A percentile compares a stretch with the other conserved stretches of the same genome.
These are phyloP conservation scores for Dissophora globulifera DNA, from an alignment of 192 early-diverging fungal genomes.

Conservation along the genomic window DNA sequence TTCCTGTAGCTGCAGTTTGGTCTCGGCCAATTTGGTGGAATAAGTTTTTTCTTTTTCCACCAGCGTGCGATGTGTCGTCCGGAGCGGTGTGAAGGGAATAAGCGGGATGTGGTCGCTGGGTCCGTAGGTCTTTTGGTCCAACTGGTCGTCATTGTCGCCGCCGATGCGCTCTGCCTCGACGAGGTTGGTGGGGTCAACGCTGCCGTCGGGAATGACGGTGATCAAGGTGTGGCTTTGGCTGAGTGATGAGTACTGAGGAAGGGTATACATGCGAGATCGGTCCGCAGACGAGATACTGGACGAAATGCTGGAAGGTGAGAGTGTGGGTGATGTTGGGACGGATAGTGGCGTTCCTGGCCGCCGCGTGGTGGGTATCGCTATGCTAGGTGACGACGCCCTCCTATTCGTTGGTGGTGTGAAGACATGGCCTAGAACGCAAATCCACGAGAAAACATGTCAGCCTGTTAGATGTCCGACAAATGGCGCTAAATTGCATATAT, in stretches of 20 bases:
- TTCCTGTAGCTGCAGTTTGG: conserved; percentile 46
- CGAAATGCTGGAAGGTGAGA: conserved; percentile 44
- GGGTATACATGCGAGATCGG: conserved; percentile 45
- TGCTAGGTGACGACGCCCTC: conserved; percentile 50
- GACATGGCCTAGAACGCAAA: conserved; percentile 26
- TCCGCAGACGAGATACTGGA: conserved; percentile 42
- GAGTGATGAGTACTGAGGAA: conserved; percentile 44
- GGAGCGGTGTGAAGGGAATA: conserved; percentile 66
- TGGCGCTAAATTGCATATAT: too few species aligned
- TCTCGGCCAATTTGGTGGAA: conserved; percentile 48
- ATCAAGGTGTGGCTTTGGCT: conserved; percentile 33
- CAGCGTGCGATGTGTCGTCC: conserved; percentile 59
- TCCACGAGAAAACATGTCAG: neutral
- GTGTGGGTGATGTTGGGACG: conserved; percentile 54
- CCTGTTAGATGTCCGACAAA: neutral
- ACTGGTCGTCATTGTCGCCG: conserved; percentile 52
- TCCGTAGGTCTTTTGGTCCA: conserved; percentile 50
- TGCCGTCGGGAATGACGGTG: conserved; percentile 61
- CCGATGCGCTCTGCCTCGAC: conserved; percentile 62
- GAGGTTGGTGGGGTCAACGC: conserved; percentile 65
- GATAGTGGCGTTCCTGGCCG: conserved; percentile 37
- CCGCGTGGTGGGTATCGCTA: conserved; percentile 43
- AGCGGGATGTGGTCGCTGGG: conserved; percentile 62
- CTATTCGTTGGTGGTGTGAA: conserved; percentile 35
- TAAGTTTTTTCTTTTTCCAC: conserved; percentile 57